phyloP scores from a whole-genome alignment of 495 filamentous ascomycete species.

The Ramalina intermedia region DNA sequence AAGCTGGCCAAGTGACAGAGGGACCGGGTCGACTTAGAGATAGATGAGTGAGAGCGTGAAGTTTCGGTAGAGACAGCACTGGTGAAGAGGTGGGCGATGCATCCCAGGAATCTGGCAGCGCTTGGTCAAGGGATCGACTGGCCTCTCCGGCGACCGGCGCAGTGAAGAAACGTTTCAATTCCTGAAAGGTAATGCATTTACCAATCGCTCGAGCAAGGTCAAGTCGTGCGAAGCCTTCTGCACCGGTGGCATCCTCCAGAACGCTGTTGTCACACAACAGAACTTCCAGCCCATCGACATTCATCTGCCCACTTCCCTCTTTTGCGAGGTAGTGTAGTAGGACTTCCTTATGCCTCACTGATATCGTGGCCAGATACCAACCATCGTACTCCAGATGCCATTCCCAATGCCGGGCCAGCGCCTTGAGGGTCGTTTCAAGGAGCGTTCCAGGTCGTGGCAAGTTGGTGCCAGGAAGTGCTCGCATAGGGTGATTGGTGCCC shows the following conservation, averaged over 20 bases:
- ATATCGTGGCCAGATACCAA: constrained; percentile 48
- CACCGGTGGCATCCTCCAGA: constrained; percentile 21
- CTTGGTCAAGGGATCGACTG: constrained; percentile 4
- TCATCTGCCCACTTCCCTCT: constrained; percentile 20
- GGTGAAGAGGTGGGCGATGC: background rate
- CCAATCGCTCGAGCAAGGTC: constrained; percentile 53
- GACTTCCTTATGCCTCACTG: constrained; percentile 41
- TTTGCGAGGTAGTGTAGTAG: constrained; percentile 50
- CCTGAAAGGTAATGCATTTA: constrained; percentile 39
- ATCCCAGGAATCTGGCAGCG: constrained; percentile 8
- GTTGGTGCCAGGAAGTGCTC: constrained; percentile 29
- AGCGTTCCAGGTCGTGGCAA: constrained; percentile 37
- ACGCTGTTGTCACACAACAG: constrained; percentile 20
- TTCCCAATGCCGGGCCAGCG: constrained; percentile 54
- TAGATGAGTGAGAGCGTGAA: constrained; percentile 39
- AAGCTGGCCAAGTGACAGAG: constrained; percentile 48
- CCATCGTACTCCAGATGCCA: constrained; percentile 53
- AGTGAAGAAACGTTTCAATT: constrained; percentile 36
- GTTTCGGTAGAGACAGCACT: constrained; percentile 14
- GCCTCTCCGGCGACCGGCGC: background rate
- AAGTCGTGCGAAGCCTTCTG: constrained; percentile 40
- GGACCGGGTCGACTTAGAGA: constrained; percentile 35
- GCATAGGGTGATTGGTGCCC: background rate
- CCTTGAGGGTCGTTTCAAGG: constrained; percentile 40
- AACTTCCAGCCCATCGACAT: constrained; percentile 9